Evolutionary conservation across 441 rosid genomes (phyloP), one percentile per base, ranked within the genome.

Genomic region (Adansonia grandidieri): DNA sequence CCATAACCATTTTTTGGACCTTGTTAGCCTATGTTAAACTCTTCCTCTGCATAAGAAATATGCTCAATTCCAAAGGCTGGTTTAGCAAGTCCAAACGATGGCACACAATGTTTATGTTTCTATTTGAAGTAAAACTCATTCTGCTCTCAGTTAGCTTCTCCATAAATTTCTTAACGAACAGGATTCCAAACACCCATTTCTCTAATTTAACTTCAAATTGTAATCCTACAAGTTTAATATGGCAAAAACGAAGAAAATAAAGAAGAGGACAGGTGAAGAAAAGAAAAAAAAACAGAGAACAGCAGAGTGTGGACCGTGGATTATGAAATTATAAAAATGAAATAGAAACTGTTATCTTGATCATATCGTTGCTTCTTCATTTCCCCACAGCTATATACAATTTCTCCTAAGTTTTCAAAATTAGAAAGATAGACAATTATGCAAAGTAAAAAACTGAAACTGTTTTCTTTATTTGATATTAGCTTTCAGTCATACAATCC

Each of bases 401-500:
- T 72, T 73, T 65, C 75, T 68, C 71, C 22, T 45, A 20, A 63
- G 4, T 15, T 63, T 74, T 51, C 17, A 65, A 82, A 28, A 73
- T 71, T 50, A 54, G 40, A 77, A 14, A 56, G 37, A 79, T 24
- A 15, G 74, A 48, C 8, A 42, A 51, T 44, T 53, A 20, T 51
- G 51, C 24, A 47, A 13, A 57, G 60, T 65, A 20, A 67, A 71
- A 71, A 45, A 5, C 45, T 6, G 45, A 37, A 64, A 51, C 66
- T 14, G 5, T 54, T 58, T 15, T 17, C 45, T 13, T 19, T 11
- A 61, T 50, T 20, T 75, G 70, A 32, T 74, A 53, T 78, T 76
- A 50, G 4, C 51, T 79, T 77, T 85, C 82, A 87, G 75, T 85
- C 92, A 79, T 89, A 88, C 80, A 93, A 82, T 15, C 97, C 92